Evolutionary conservation across 2,329 filamentous ascomycete species (phyloP).

Genomic region (Ceratocystis eucalypticola): DNA sequence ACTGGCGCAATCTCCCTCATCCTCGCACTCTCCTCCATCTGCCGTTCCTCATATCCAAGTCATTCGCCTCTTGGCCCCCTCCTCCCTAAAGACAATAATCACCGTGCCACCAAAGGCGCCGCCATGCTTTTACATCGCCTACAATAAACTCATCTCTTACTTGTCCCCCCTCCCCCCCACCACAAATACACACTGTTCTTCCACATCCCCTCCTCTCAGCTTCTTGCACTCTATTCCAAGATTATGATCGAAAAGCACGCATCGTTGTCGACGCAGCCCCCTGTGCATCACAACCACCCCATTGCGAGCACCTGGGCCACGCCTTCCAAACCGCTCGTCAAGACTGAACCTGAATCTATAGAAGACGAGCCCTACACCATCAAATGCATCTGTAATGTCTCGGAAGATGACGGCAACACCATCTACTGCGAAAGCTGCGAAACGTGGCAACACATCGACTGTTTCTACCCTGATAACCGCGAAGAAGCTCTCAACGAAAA

Average conservation of each 20-base stretch:
- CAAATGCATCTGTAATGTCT: slow-evolving; percentile 91
- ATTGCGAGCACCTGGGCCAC: slow-evolving; percentile 29
- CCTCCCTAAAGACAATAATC: background rate
- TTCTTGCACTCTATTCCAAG: slow-evolving; percentile 29
- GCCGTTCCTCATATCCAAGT: background rate
- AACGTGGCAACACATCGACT: slow-evolving; percentile 96
- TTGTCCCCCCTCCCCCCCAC: slow-evolving; percentile 19
- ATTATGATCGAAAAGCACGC: slow-evolving; percentile 51
- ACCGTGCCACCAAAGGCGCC: slow-evolving; percentile 30
- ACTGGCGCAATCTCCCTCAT: background rate
- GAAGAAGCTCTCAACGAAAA: slow-evolving; percentile 56
- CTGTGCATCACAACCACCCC: slow-evolving; percentile 40
- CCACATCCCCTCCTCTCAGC: slow-evolving; percentile 19
- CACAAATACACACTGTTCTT: slow-evolving; percentile 20
- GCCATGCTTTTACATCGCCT: slow-evolving; percentile 45
- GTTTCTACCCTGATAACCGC: slow-evolving; percentile 70
- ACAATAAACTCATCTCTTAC: slow-evolving; percentile 36
- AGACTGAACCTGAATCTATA: slow-evolving; percentile 20
- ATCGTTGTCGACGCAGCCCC: slow-evolving; percentile 41
- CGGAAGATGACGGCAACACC: slow-evolving; percentile 93
- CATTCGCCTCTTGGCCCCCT: background rate
- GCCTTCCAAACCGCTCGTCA: slow-evolving; percentile 29
- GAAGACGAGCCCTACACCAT: slow-evolving; percentile 84
- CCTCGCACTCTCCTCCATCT: background rate
- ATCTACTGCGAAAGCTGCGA: slow-evolving; percentile 94